Percentiles rank a stretch among this genome's conserved stretches.
Evolutionary conservation across 805 yeast species (phyloP).

Genomic region (Saccharomycopsis vini): DNA sequence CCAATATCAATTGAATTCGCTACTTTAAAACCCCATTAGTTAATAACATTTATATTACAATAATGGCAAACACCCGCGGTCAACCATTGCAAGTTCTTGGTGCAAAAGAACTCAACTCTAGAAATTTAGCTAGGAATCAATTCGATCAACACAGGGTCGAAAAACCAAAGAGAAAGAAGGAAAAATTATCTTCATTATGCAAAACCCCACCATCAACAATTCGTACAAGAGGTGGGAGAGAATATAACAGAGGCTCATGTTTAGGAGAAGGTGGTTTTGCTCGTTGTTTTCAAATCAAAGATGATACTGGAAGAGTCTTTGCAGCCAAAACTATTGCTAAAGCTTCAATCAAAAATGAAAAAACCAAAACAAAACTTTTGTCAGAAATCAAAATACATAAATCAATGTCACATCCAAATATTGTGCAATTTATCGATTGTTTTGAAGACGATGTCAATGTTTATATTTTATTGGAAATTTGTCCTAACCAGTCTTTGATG

Average conservation of each 20-base stretch:
- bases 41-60: conserved; percentile 1
- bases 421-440: conserved; percentile 90
- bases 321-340: conserved; percentile 98
- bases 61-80: conserved; percentile 28
- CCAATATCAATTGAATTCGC: background rate
- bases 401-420: conserved; percentile 76
- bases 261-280: conserved; percentile 99
- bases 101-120: conserved; percentile 27
- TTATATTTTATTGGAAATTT: conserved; percentile 85
- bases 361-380: conserved; percentile 72
- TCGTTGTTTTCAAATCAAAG: conserved; percentile 93
- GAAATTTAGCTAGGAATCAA: conserved; percentile 18
- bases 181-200: conserved; percentile 82
- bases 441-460: conserved; percentile 95
- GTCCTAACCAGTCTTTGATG: conserved; percentile 92
- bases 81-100: conserved; percentile 33
- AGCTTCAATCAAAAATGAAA: conserved; percentile 82
- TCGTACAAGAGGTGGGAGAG: conserved; percentile 76
- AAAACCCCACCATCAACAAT: conserved; percentile 95
- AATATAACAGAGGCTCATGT: conserved; percentile 82
- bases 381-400: conserved; percentile 95
- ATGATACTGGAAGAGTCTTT: conserved; percentile 72
- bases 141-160: conserved; percentile 23
- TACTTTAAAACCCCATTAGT: too few relatives aligned
- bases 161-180: conserved; percentile 63